Base-by-base conservation (phyloP, 768 basidiomycete species). In the Mycena filopes region DNA sequence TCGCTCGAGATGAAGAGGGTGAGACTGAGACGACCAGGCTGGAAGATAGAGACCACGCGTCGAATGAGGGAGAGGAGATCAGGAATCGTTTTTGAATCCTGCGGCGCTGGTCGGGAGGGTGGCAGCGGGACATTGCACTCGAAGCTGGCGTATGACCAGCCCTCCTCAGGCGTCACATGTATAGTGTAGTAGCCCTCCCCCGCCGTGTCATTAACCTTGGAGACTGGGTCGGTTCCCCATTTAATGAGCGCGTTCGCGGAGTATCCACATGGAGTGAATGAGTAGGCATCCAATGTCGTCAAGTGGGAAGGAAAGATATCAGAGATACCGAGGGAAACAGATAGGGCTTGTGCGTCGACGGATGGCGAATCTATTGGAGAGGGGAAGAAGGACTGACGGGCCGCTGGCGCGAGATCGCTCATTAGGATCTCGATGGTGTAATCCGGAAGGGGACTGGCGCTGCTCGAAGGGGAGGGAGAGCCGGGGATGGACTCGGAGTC, bases 351-450 rank as follows among this genome's bases (percentile, higher is more conserved):
- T 26, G 86, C 88, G 66, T 86, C 89, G 10, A 81, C 79, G 54
- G 82, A 80, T 3, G 90, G 86, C 7, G 78, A 62, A 63, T 77
- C 73, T 23, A 78, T 74, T n/a, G 74, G 65, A 48, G 63, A 73
- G 69, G 73, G 86, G 83, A 89, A 91, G 84, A 99, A 99, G 1
- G 90, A 87, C 20, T 83, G 80, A 59, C 95, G 87, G n/a, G 92
- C 92, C 42, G 82, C 76, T 11, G 90, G 86, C 18, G 91, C 86
- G 21, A 99, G 87, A 69, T 93, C 87, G 54, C 95, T 94, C 98
- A 99, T 99, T 73, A 99, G 89, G 74, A 99, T 96, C 80, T 99
- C 98, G 75, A 99, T 92, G 51, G 98, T 99, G 74, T 91, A 96
- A 78, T 99, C 98, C 66, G 86, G 86, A 51, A 80, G 76, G 21